Base-by-base conservation (phyloP, 2,329 filamentous ascomycete species). In the Emergomyces orientalis region DNA sequence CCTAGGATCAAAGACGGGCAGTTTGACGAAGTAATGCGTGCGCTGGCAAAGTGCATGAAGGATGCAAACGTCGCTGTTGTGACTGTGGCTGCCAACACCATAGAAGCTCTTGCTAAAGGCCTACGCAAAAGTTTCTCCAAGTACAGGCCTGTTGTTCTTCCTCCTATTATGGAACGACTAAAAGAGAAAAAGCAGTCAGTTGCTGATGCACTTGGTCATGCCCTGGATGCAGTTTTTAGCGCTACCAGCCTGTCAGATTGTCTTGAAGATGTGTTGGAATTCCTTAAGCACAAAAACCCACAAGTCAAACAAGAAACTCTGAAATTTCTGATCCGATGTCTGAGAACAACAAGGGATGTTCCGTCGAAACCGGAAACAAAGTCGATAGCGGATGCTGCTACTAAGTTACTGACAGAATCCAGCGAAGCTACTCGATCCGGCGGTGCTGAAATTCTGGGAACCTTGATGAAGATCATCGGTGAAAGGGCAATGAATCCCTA, bases 401-500 rank as follows among this genome's bases (percentile, higher is more conserved):
- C 93, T 71, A 97, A 96, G 75, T 80, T 97, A 8, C 81, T 99
- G 19, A 88, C 92, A 0, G 94, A 99, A 73, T 93, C 90, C 0
- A 92, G 87, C 68, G 92, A 95, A 69, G 87, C 84, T 2, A 85
- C 96, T 64, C 86, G 94, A 76, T 88, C 93, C 58, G 91, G 91
- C 37, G 94, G 92, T 74, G 92, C 92, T 17, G 94, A 99, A 75
- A 87, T 94, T 41, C 80, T 99, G 2, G 94, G 95, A 66, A 96
- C 92, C 0, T 76, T 99, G 59, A 97, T 97, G 94, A 99, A 97
- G 79, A 97, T 99, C 62, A 90, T 97, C 79, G 93, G 94, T 51
- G 95, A 99, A 75, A 86, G 94, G 63, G 90, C 90, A 60, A 99
- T 99, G 94, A 91, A 89, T 52, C 88, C 90, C 9, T 89, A 96